These are phyloP conservation scores for Lactarius indigo DNA, from an alignment of 768 basidiomycete genomes.

Conservation along the genomic window DNA sequence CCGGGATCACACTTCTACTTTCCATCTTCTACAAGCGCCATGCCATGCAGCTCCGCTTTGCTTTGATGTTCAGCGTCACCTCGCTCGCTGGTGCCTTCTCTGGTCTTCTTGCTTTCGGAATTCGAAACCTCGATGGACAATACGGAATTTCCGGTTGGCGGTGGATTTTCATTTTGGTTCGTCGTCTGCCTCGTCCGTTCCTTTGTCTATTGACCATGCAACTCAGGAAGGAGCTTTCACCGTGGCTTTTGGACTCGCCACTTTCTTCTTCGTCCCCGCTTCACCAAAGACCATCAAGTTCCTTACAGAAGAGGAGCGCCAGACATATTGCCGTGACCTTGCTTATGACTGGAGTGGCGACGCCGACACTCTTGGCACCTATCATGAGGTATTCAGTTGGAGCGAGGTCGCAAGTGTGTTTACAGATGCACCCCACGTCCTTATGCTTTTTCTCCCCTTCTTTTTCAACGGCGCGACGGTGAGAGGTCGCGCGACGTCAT, in stretches of 20 bases:
- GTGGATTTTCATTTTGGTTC: constrained; percentile 63
- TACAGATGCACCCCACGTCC: constrained; percentile 48
- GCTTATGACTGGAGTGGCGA: constrained; percentile 31
- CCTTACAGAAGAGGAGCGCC: constrained; percentile 48
- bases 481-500: constrained; percentile 23
- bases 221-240: constrained; percentile 60
- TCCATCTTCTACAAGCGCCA: constrained; percentile 31
- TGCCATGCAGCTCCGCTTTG: constrained; percentile 34
- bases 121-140: constrained; percentile 53
- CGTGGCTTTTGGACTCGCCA: constrained; percentile 47
- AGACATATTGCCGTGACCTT: constrained; percentile 36
- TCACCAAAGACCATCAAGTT: constrained; percentile 45
- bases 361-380: constrained; percentile 38
- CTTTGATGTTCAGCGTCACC: constrained; percentile 44
- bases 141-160: constrained; percentile 56
- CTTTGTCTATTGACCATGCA: background rate
- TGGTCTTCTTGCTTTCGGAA: constrained; percentile 59
- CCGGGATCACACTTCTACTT: constrained; percentile 31
- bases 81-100: constrained; percentile 58
- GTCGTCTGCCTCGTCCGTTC: background rate
- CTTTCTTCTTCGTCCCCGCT: constrained; percentile 49
- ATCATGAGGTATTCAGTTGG: constrained; percentile 53
- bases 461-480: constrained; percentile 56
- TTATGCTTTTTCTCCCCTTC: constrained; percentile 46
- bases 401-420: constrained; percentile 47